Conservation (phyloP, 129 eudicot genomes). For the Flaveria robusta region DNA sequence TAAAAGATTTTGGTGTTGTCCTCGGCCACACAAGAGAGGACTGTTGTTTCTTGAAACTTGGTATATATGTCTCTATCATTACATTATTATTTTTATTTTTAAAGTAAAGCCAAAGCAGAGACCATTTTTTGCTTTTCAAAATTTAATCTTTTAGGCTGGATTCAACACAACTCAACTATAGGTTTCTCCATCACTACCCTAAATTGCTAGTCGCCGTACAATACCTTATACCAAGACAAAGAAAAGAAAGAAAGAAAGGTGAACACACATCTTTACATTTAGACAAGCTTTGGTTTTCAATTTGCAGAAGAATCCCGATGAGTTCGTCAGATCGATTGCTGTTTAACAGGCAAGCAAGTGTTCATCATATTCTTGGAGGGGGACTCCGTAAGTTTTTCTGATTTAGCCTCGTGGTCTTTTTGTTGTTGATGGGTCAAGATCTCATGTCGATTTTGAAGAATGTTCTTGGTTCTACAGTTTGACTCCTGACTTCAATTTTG, state of each 20-base stretch:
- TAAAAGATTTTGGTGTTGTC: too few species aligned
- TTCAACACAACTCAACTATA: conserved; percentile 11
- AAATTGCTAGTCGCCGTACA: conserved; percentile 1
- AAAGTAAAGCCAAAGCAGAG: conserved; percentile 24
- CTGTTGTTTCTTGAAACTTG: neutral
- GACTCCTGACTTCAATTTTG: conserved; percentile 13
- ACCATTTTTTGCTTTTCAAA: conserved; percentile 8
- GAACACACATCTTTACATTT: conserved; percentile 30
- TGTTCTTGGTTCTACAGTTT: conserved; percentile 14
- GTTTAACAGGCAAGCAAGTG: conserved; percentile 59
- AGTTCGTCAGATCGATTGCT: conserved; percentile 57
- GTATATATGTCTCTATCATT: conserved; percentile 6
- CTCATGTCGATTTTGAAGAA: conserved; percentile 21
- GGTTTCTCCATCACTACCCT: conserved; percentile 23
- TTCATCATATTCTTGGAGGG: conserved; percentile 85
- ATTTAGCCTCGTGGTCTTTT: neutral
- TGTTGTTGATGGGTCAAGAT: conserved; percentile 28
- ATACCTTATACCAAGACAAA: neutral
- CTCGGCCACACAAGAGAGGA: too few species aligned
- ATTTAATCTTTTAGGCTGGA: conserved; percentile 40
- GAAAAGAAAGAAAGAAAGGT: conserved; percentile 1
- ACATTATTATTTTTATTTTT: neutral
- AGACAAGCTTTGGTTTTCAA: conserved; percentile 22
- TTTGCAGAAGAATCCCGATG: conserved; percentile 36
- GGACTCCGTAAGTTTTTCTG: conserved; percentile 54